Evolutionary conservation across 768 basidiomycete genomes (phyloP), one percentile per base, ranked within the genome.

Genomic region (Hericium rajendrae): DNA sequence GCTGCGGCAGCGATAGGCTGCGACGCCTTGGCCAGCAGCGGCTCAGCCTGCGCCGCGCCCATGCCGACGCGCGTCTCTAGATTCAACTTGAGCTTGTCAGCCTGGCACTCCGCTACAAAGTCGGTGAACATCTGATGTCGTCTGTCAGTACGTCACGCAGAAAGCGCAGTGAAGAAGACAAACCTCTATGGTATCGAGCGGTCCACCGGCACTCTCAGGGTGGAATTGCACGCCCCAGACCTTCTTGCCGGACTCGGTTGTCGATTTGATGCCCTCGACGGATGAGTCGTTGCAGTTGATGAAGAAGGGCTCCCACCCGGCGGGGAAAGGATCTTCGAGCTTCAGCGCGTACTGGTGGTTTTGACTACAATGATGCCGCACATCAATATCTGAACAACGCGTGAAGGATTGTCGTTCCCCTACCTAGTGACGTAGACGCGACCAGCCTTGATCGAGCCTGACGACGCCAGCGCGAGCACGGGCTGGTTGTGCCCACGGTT

Each of bases 221-320:
- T 99, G 97, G 84, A 98, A 99, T 68, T 99, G 97, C 20, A 98
- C 95, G 63, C 95, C 97, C 92, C 94, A 98, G 32, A 98, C 80
- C 61, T 84, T 86, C 75, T 86, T 92, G 55, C 93, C 93, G 22
- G 92, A 94, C 10, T 85, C 88, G 0, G 75, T 67, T 2, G 97
- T 97, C 16, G 93, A 94, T 73, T 94, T 97, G 79, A 98, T 97
- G 40, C 97, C 97, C 69, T 98, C 97, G 15, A 98, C 94, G 1
- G 93, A 97, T 15, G 95, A 97, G 73, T 98, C 95, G 67, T 97
- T 98, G 74, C 93, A 97, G 74, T 97, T 99, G 76, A 98, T 95
- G 78, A 99, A 99, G 81, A 95, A 98, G 0, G 95, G 95, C 64
- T 95, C 93, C 94, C 93, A 99, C 16, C 94, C 97, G 57, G 79